Percentiles rank a stretch among this genome's conserved stretches.
These are phyloP conservation scores for Drechslerella dactyloides DNA, from an alignment of 2,329 filamentous ascomycete species.

Conservation along the genomic window DNA sequence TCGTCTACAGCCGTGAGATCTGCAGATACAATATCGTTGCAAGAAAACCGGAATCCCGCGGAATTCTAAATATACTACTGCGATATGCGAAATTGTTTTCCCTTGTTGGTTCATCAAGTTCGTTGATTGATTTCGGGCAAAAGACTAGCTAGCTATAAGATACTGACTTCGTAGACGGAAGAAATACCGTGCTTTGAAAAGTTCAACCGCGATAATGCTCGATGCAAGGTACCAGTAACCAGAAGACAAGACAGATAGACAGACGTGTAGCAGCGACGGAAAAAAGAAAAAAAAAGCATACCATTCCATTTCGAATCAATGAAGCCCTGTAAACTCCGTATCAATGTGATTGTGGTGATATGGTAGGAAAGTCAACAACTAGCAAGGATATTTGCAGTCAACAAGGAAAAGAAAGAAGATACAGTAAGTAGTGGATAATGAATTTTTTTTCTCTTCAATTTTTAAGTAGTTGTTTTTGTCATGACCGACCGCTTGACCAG, in stretches of 20 bases:
- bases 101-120: neutral
- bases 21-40: too few relatives aligned
- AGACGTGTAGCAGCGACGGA: too few relatives aligned
- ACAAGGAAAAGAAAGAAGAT: conserved; percentile 8
- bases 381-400: conserved; percentile 9
- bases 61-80: too few relatives aligned
- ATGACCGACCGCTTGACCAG: too few relatives aligned
- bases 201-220: conserved; percentile 14
- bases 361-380: conserved; percentile 3
- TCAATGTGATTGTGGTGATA: conserved; percentile 43
- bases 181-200: neutral
- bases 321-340: conserved; percentile 50
- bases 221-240: neutral
- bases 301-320: conserved; percentile 28
- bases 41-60: too few relatives aligned
- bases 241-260: too few relatives aligned
- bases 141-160: neutral
- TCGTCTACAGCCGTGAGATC: too few relatives aligned
- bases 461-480: too few relatives aligned
- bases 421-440: too few relatives aligned
- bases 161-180: neutral
- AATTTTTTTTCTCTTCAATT: conserved; percentile 19
- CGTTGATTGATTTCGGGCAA: neutral
- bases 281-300: conserved; percentile 13
- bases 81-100: too few relatives aligned